Base-by-base conservation (phyloP, 495 filamentous ascomycete genomes). In the Aspergillus avenaceus region DNA sequence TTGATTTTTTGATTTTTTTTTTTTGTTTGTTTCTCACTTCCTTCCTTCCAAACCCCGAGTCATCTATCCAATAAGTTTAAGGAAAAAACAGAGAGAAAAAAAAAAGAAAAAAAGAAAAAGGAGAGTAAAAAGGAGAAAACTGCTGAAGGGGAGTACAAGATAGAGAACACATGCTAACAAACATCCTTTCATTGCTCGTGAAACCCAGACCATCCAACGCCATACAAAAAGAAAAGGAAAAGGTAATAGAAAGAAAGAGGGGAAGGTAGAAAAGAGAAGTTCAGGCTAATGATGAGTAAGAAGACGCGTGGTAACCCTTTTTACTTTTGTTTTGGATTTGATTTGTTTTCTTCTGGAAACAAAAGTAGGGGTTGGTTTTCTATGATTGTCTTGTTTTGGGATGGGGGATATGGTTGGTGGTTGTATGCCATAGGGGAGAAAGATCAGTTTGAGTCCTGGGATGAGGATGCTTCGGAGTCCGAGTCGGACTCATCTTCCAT, bases 401-500 rank as follows among this genome's bases (percentile, higher is more conserved):
- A n/a, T n/a, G n/a, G n/a, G n/a, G n/a, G n/a, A n/a, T n/a, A n/a
- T n/a, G n/a, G n/a, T n/a, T n/a, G n/a, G n/a, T n/a, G n/a, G n/a
- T n/a, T n/a, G n/a, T n/a, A n/a, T n/a, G n/a, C n/a, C n/a, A n/a
- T n/a, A n/a, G n/a, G n/a, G n/a, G n/a, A n/a, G n/a, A n/a, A n/a
- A n/a, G n/a, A 34, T 53, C 47, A 62, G 41, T 36, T 47, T 16
- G 48, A 56, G 44, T 40, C 58, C 36, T 63, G 54, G 21, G 61
- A 72, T 28, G 57, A 62, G 9, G 62, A 65, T 1, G 58, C 62
- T 8, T 73, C 70, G 0, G 63, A 67, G 31, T 73, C 70, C 1
- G 63, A 65, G 21, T 75, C 77, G 3, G 71, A 76, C 14, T 84
- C 83, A 45, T 87, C 84, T 42, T 83, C 81, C 5, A 85, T 66